These are phyloP conservation scores for Pleurotus ostreatus DNA, from an alignment of 768 basidiomycete species.

Conservation along the genomic window DNA sequence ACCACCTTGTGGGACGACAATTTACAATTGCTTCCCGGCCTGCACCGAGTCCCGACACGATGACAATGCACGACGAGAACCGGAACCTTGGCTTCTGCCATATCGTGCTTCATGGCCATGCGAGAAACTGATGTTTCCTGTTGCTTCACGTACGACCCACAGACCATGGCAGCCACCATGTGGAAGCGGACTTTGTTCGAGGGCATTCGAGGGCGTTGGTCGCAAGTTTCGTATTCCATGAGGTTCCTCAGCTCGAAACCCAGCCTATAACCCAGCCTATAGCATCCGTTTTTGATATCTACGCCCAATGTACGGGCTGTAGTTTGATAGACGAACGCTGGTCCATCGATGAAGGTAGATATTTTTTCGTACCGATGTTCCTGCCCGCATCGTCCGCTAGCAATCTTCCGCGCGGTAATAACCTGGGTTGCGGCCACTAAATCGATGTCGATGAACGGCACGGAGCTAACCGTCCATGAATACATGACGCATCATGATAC, in stretches of 20 bases:
- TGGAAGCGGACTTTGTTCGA: conserved; percentile 7
- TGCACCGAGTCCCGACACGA: no score
- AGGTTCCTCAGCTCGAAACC: conserved; percentile 2
- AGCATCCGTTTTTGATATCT: not conserved
- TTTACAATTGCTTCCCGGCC: no score
- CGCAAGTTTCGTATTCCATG: not conserved
- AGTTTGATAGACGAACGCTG: not conserved
- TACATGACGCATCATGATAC: not conserved
- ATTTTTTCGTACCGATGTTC: no score
- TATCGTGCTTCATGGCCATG: not conserved
- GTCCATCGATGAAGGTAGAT: not conserved
- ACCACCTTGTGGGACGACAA: no score
- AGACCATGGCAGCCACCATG: not conserved
- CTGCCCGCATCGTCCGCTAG: not conserved
- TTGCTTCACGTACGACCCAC: not conserved
- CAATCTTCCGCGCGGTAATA: conserved; percentile 1
- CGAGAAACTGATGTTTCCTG: not conserved
- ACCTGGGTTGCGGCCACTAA: not conserved
- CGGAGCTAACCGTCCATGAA: conserved; percentile 1
- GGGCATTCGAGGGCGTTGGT: not conserved
- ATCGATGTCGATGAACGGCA: not conserved
- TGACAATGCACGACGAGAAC: no score
- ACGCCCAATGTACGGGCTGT: no score
- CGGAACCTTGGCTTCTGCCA: no score
- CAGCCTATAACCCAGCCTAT: conserved; percentile 7